Evolutionary conservation across 2,329 filamentous ascomycete species (phyloP), one percentile per base, ranked within the genome.

Genomic region (Fusarium drepaniforme): DNA sequence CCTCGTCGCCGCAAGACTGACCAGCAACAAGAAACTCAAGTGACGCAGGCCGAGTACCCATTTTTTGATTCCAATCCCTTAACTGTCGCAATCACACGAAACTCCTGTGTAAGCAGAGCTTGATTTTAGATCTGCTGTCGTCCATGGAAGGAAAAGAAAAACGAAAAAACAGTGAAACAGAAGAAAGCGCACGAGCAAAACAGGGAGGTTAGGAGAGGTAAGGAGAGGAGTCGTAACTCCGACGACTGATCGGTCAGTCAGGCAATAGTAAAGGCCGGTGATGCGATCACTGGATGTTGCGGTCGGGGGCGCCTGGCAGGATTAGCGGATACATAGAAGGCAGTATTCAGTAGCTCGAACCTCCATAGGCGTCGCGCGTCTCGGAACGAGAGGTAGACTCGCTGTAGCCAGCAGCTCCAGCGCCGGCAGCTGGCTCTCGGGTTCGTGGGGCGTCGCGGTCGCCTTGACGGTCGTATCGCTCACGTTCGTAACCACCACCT

Each of bases 391-490:
- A 81, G 60, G 83, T 81, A 58, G 81, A 80, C n/a, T 86, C 85
- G 74, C 82, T 78, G 71, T 86, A 87, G 71, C 82, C 81, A 60
- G 83, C 80, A 51, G 81, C 81, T 59, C 80, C 82, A 38, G 79
- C 81, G 40, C 80, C 81, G 40, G 81, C 75, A 56, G 83, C 81
- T 42, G 82, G 79, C 46, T 86, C 85, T 40, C 85, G 84, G 37
- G 83, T 78, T 67, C 85, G 84, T 49, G 82, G 77, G 66, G 81
- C 79, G 40, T 85, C 84, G 57, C 85, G 85, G 28, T 86, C 84
- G 62, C 79, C 80, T 63, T 80, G 82, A 63, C 87, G 86, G 63
- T 90, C 87, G 59, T 88, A 88, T 68, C 86, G 85, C 16, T 86
- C 85, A 61, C 84, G 83, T 18, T 88, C 88, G 70, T 88, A 88